Evolutionary conservation across 331 rosid genomes (phyloP), one percentile per base, ranked within the genome.

Genomic region (Rhamnella rubrinervis): DNA sequence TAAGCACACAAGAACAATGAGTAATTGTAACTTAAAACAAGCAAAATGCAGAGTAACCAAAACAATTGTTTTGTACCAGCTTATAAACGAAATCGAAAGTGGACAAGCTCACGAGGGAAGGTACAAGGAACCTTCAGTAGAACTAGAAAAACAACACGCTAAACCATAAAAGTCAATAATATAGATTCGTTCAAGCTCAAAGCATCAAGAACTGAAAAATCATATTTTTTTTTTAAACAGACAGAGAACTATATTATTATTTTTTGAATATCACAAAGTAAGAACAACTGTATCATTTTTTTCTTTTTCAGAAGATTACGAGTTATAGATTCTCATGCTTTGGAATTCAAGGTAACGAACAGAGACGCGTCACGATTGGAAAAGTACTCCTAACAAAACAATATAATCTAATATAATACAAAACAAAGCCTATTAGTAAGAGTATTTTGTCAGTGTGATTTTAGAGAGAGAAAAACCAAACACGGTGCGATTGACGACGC

Each of bases 121-220:
- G 28, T 28, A 62, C 78, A 2, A 61, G 75, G 91, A 85, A 79
- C 63, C 58, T 12, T 77, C 87, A 7, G 7, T 41, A 21, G 9
- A 12, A 17, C 6, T 17, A 16, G n/a, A 6, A 51, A 37, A 4
- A 7, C 6, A 41, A 77, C 79, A 79, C 88, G 89, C 73, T 46
- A 35, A 17, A 12, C 61, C 51, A 2, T 10, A 52, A 72, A 77
- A 85, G 82, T 85, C 88, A 83, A 78, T 59, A 19, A 0, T 19
- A 16, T 7, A 13, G 28, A 60, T 76, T 63, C 15, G 12, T 21
- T 13, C n/a, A 7, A 13, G 1, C 2, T 61, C 37, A 6, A 63
- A 63, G 59, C 18, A 23, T 59, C 7, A 40, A 28, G 18, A 47
- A 19, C 13, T 4, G 14, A 35, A 18, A 16, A 3, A 39, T 51